Evolutionary conservation across 306 rosid species (phyloP).

Genomic region (Vigna trinervia): DNA sequence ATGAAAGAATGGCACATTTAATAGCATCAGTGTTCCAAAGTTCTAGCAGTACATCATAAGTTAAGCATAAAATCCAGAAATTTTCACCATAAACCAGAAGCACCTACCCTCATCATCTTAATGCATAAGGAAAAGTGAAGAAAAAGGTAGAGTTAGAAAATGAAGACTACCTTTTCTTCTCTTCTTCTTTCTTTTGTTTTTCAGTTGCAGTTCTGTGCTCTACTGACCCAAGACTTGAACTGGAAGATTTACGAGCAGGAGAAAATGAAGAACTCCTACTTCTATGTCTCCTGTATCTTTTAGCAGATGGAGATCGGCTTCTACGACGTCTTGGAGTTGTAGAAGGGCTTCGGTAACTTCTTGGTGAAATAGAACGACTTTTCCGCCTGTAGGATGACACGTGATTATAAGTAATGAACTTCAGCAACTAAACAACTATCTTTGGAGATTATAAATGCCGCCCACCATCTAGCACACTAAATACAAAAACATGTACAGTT

Average conservation of each 20-base stretch:
- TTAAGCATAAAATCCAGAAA: conserved; percentile 30
- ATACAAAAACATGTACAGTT: conserved; percentile 75
- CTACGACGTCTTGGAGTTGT: conserved; percentile 61
- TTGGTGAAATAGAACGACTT: conserved; percentile 77
- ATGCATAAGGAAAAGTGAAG: conserved; percentile 22
- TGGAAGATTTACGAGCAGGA: conserved; percentile 72
- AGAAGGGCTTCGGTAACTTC: conserved; percentile 61
- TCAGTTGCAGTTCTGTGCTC: conserved; percentile 79
- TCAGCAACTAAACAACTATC: conserved; percentile 32
- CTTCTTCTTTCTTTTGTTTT: conserved; percentile 85
- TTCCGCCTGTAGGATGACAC: conserved; percentile 70
- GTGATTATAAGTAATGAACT: conserved; percentile 54
- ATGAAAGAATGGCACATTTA: neutral
- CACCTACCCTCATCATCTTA: conserved; percentile 39
- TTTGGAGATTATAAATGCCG: conserved; percentile 51
- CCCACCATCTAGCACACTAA: conserved; percentile 69
- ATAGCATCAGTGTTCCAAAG: conserved; percentile 31
- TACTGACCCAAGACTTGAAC: conserved; percentile 77
- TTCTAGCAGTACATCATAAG: conserved; percentile 26
- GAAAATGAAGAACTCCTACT: conserved; percentile 85
- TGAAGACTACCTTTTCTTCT: conserved; percentile 81
- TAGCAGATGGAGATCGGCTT: conserved; percentile 75
- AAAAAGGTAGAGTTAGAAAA: conserved; percentile 36
- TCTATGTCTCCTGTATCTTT: conserved; percentile 68
- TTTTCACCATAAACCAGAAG: conserved; percentile 34